Percentiles rank a stretch among this genome's conserved stretches.
Evolutionary conservation across 2,329 filamentous ascomycete species (phyloP).

Genomic region (Teratosphaeria nubilosa): DNA sequence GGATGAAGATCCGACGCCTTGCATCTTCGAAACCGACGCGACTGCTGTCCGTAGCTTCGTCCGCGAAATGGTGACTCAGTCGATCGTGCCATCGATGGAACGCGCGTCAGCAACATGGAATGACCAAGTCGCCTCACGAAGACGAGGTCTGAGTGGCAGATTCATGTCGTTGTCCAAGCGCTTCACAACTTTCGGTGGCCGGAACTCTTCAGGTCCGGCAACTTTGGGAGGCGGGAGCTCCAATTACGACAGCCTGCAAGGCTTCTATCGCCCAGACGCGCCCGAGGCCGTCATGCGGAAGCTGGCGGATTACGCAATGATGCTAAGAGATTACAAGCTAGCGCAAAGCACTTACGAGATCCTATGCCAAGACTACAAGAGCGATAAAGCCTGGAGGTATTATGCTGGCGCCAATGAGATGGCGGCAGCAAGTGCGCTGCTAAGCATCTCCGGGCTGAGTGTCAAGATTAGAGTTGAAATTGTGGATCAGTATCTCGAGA

Average conservation of each 20-base stretch:
- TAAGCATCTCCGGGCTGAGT: conserved; percentile 57
- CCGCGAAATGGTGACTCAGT: conserved; percentile 90
- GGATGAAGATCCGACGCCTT: conserved; percentile 61
- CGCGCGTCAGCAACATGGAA: conserved; percentile 87
- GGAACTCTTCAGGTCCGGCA: conserved; percentile 44
- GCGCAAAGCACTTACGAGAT: conserved; percentile 88
- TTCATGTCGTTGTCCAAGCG: conserved; percentile 90
- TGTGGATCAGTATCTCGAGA: conserved; percentile 79
- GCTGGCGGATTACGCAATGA: conserved; percentile 88
- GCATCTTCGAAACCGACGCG: conserved; percentile 85
- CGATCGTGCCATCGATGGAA: conserved; percentile 93
- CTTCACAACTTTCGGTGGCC: conserved; percentile 69
- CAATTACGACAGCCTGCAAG: conserved; percentile 68
- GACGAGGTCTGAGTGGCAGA: conserved; percentile 80
- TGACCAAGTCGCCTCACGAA: conserved; percentile 84
- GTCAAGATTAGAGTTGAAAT: conserved; percentile 71
- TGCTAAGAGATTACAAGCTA: conserved; percentile 92
- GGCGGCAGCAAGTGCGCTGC: conserved; percentile 72
- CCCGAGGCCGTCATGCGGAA: conserved; percentile 89
- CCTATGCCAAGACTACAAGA: conserved; percentile 75
- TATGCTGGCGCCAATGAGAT: conserved; percentile 93
- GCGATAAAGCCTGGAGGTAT: conserved; percentile 94
- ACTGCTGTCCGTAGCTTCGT: conserved; percentile 82
- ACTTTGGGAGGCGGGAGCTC: conserved; percentile 42
- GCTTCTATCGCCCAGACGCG: conserved; percentile 74